phyloP scores from a whole-genome alignment of 1,284 basidiomycete genomes.

The Athelia psychrophila region DNA sequence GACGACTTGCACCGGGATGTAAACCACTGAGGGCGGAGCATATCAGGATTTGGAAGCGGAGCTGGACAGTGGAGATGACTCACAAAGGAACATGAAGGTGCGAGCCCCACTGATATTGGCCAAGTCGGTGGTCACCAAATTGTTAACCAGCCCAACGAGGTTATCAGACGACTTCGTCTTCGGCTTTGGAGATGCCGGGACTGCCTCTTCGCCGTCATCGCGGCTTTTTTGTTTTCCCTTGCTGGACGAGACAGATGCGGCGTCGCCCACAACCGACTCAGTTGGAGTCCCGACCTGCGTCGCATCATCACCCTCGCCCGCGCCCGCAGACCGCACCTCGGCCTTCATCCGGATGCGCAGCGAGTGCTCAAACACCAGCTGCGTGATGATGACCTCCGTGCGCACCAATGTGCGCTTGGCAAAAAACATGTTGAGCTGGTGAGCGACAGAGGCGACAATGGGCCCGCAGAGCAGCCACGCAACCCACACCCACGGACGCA shows the following conservation, averaged over 20 bases:
- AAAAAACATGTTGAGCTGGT: constrained; percentile 35
- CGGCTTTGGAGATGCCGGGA: neutral
- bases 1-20: constrained; percentile 22
- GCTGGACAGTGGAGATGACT: neutral
- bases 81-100: constrained; percentile 7
- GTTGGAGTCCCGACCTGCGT: constrained; percentile 18
- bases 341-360: constrained; percentile 51
- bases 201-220: constrained; percentile 2
- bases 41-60: neutral
- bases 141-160: constrained; percentile 39
- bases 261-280: constrained; percentile 20
- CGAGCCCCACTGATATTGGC: constrained; percentile 10
- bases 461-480: constrained; percentile 33
- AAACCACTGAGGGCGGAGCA: neutral
- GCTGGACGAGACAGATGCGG: constrained; percentile 18
- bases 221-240: constrained; percentile 22
- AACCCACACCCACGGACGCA: constrained; percentile 22
- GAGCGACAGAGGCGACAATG: constrained; percentile 28
- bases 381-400: constrained; percentile 48
- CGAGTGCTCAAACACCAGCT: constrained; percentile 56
- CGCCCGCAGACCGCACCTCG: constrained; percentile 9
- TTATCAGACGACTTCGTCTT: constrained; percentile 12
- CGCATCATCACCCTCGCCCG: constrained; percentile 7
- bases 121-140: constrained; percentile 18
- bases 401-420: constrained; percentile 8